Conservation (phyloP, 177 flowering plant species). For the Vitis hybrid region DNA sequence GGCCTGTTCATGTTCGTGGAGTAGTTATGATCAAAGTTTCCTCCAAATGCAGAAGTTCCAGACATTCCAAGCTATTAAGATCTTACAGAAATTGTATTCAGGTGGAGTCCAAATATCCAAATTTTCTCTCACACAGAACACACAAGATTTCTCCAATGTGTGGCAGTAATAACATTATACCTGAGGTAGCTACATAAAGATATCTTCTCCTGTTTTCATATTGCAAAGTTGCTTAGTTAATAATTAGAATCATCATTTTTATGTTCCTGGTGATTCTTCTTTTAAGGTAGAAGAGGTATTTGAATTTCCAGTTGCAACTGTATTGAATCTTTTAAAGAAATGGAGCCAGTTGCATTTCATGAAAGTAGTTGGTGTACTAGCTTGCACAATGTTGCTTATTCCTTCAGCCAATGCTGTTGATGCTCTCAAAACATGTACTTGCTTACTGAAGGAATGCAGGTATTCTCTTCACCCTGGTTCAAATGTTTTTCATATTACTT, state of each 20-base stretch:
- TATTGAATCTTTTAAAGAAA: conserved; percentile 23
- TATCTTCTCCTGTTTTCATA: background rate
- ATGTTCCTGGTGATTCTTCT: background rate
- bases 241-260: background rate
- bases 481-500: background rate
- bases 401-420: conserved; percentile 77
- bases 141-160: conserved; percentile 12
- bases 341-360: conserved; percentile 37
- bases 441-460: conserved; percentile 85
- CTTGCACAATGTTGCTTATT: conserved; percentile 43
- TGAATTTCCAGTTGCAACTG: conserved; percentile 6
- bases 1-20: conserved; percentile 17
- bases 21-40: conserved; percentile 22
- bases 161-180: conserved; percentile 7
- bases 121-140: conserved; percentile 13
- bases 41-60: conserved; percentile 20
- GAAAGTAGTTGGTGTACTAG: conserved; percentile 42
- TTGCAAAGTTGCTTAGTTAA: background rate
- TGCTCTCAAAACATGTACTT: conserved; percentile 82
- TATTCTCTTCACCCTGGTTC: conserved; percentile 19
- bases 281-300: conserved; percentile 26
- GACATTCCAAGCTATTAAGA: conserved; percentile 15
- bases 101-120: conserved; percentile 15
- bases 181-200: conserved; percentile 31
- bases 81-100: conserved; percentile 11